Base-by-base conservation (phyloP, 1,139 yeast genomes). In the Geotrichum aggregatum region DNA sequence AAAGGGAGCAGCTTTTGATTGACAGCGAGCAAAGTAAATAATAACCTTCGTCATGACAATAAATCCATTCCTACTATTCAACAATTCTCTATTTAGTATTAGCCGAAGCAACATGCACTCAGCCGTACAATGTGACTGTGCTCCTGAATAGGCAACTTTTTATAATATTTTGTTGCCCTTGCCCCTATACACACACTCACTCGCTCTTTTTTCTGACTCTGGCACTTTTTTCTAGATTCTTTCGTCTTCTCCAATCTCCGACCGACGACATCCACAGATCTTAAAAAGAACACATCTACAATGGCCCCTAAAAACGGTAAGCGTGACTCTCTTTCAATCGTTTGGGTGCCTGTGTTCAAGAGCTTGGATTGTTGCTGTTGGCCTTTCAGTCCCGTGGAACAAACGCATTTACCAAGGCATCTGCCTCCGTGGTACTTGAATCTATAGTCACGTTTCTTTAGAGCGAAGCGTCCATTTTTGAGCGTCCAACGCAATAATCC, bases 1-100 rank as follows among this genome's bases (percentile, higher is more conserved):
- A 61, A 24, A 52, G 63, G n/a, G 68, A 64, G 48, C 54, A 52
- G 16, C 36, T 49, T 39, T 42, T 54, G 21, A 48, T 54, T 26
- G 48, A 54, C 19, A 46, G 52, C 1, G 56, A 54, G 18, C 28
- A 24, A 8, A 24, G 28, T 24, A 24, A 24, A 24, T 24, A 24
- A 24, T 24, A 24, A 24, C 5, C 28, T 8, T 5, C 28, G 5
- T 24, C 8, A 24, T 24, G 28, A 24, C 34, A 7, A 3, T 5
- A 13, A 30, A 13, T 30, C n/a, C 34, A 30, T 5, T 30, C 34
- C n/a, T 14, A 3, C 3, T 30, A 30, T 13, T 5, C 6, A 13
- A 30, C 34, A 30, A 3, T 30, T 5, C 11, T 5, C 11, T 30
- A 5, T n/a, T 28, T 28, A 8, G 11, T 28, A 28, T 7, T 11